phyloP scores from a whole-genome alignment of 805 yeast genomes.

The Nakazawaea populi region DNA sequence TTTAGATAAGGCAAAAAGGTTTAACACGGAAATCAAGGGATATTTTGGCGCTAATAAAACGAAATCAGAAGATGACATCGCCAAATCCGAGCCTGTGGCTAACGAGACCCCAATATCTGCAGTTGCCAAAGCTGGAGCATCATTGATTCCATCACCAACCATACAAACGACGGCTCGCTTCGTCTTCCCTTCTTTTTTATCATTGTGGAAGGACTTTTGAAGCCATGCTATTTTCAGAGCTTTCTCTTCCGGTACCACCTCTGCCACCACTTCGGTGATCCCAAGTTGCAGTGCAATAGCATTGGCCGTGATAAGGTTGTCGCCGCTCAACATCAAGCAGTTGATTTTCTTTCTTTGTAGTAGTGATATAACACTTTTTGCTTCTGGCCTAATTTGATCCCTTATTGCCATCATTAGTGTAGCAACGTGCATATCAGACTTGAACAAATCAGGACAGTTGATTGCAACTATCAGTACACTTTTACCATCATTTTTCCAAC shows the following conservation, averaged over 20 bases:
- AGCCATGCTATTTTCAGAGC: slow-evolving; percentile 53
- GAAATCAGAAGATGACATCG: slow-evolving; percentile 69
- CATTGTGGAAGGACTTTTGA: slow-evolving; percentile 34
- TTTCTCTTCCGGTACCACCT: slow-evolving; percentile 70
- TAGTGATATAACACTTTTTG: slow-evolving; percentile 41
- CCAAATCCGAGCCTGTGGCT: slow-evolving; percentile 72
- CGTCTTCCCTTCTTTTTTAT: slow-evolving; percentile 8
- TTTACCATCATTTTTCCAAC: slow-evolving; percentile 61
- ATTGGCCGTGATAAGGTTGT: slow-evolving; percentile 58
- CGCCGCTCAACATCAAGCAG: slow-evolving; percentile 78
- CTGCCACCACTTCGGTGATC: slow-evolving; percentile 56
- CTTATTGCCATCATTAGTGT: slow-evolving; percentile 52
- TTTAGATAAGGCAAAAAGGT: slow-evolving; percentile 45
- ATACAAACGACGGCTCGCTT: slow-evolving; percentile 47
- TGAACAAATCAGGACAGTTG: slow-evolving; percentile 22
- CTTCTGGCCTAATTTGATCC: slow-evolving; percentile 55
- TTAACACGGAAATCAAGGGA: slow-evolving; percentile 47
- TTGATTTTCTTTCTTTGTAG: slow-evolving; percentile 37
- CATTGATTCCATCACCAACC: slow-evolving; percentile 84
- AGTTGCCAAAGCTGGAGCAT: slow-evolving; percentile 71
- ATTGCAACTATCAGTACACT: slow-evolving; percentile 56
- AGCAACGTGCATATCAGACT: slow-evolving; percentile 27
- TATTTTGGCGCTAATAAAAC: slow-evolving; percentile 50
- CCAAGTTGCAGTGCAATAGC: slow-evolving; percentile 63
- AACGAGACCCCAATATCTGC: slow-evolving; percentile 78